Base-by-base conservation (phyloP, 2,329 filamentous ascomycete species). In the Pseudocercospora musae region DNA sequence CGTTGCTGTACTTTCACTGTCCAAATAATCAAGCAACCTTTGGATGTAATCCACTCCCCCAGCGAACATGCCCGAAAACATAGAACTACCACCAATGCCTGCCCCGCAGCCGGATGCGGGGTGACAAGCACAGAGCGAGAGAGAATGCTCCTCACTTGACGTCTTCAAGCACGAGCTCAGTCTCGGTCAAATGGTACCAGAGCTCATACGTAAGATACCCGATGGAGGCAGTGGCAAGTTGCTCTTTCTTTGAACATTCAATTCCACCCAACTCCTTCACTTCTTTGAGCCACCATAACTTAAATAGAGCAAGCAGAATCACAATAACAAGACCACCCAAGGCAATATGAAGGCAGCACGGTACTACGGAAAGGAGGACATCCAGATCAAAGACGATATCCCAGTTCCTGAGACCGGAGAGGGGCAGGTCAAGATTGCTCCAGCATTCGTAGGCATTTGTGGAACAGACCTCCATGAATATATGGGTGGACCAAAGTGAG, bases 351-450 rank as follows among this genome's bases (percentile, higher is more conserved):
- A 78, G 66, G 84, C 84, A 52, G 80, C 81, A 23, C 76, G 82
- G 68, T 86, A 82, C 67, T 81, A 85, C 69, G 83, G 83, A 15
- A 81, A 80, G 62, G 79, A 81, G 66, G 83, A 86, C 69, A 80
- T 86, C 59, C 77, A 82, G 44, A 78, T 86, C 66, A 82, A 85
- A 66, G 71, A 82, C 64, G 72, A 74, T 58, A 76, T 86, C 25
- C 78, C 78, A 3, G 76, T 78, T 53, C 81, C 82, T 1, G 65
- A 71, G 7, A 81, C 83, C 59, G 76, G 78, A 4, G 73, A 79
- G 8, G 82, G 81, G 1, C 81, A 87, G 71, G 78, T 88, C 66
- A 68, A 69, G 71, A 73, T 82, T 61, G 76, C 77, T 59, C 72
- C 72, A 15, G 73, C 73, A 1, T 83, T 77, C 74, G 79, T 84